These are phyloP conservation scores for Aaosphaeria pasadenensis DNA, from an alignment of 2,329 filamentous ascomycete species.

Conservation along the genomic window DNA sequence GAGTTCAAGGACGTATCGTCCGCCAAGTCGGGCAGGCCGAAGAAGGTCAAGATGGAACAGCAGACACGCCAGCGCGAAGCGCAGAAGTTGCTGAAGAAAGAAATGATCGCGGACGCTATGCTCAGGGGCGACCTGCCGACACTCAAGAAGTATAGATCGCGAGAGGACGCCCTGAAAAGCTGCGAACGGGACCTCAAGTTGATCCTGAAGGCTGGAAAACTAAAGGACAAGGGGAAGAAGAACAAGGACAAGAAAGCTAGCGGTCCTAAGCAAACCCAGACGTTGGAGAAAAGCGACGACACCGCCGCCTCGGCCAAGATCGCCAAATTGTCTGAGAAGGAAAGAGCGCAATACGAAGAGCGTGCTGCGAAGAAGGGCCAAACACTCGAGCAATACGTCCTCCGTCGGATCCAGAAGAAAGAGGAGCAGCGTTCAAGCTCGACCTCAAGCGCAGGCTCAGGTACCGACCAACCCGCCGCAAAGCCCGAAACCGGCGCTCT, in stretches of 20 bases:
- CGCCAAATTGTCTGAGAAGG: conserved; percentile 21
- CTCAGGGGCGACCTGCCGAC: conserved; percentile 12
- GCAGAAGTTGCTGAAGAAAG: conserved; percentile 9
- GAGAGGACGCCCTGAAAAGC: conserved; percentile 8
- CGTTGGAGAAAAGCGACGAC: not conserved
- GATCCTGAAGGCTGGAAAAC: conserved; percentile 1
- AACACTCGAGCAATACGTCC: conserved; percentile 34
- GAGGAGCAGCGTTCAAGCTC: conserved; percentile 1
- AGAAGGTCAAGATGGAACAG: conserved; percentile 3
- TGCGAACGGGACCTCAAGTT: conserved; percentile 7
- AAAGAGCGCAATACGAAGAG: conserved; percentile 27
- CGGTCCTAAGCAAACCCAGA: too few relatives aligned
- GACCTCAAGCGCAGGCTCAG: not conserved
- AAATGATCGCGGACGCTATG: conserved; percentile 7
- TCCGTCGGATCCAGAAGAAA: conserved; percentile 35
- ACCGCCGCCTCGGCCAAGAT: conserved; percentile 20
- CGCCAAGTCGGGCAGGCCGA: not conserved
- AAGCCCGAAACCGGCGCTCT: conserved; percentile 5
- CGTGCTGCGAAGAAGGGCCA: conserved; percentile 38
- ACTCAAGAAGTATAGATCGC: conserved; percentile 4
- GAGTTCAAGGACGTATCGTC: too few relatives aligned
- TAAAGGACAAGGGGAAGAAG: not conserved
- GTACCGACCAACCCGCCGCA: conserved; percentile 2
- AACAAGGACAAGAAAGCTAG: not conserved
- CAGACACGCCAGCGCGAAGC: conserved; percentile 7